phyloP scores from a whole-genome alignment of 106 monocot genomes.

The Cymbidium sinense region DNA sequence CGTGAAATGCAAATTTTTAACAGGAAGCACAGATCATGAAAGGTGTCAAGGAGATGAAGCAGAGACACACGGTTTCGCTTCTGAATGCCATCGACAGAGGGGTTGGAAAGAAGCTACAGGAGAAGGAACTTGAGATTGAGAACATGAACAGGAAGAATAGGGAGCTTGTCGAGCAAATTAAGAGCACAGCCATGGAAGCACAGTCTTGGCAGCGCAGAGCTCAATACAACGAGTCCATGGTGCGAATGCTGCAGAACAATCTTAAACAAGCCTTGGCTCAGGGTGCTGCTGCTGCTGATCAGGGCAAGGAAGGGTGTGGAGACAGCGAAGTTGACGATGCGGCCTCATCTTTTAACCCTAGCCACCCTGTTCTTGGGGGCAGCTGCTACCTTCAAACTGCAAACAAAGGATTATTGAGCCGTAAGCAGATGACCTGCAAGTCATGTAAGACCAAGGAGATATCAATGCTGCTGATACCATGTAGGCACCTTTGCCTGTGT shows the following conservation, averaged over 20 bases:
- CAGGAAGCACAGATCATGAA: slow-evolving; percentile 49
- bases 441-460: slow-evolving; percentile 46
- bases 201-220: slow-evolving; percentile 55
- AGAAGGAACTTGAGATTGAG: slow-evolving; percentile 62
- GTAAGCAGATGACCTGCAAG: slow-evolving; percentile 23
- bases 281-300: slow-evolving; percentile 16
- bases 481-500: slow-evolving; percentile 77
- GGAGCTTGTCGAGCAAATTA: slow-evolving; percentile 40
- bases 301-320: slow-evolving; percentile 40
- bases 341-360: slow-evolving; percentile 28
- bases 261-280: slow-evolving; percentile 44
- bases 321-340: slow-evolving; percentile 58
- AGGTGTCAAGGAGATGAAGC: slow-evolving; percentile 46
- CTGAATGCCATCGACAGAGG: slow-evolving; percentile 28
- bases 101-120: slow-evolving; percentile 23
- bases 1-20: neutral
- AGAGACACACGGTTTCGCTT: slow-evolving; percentile 33
- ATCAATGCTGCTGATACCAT: slow-evolving; percentile 55
- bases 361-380: neutral
- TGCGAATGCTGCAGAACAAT: slow-evolving; percentile 32
- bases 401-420: neutral
- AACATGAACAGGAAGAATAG: slow-evolving; percentile 42
- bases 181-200: slow-evolving; percentile 33
- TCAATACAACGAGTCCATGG: slow-evolving; percentile 45
- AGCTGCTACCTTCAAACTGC: neutral